Conservation (phyloP, 2,329 filamentous ascomycete species). For the Torrubiella hemipterigena region DNA sequence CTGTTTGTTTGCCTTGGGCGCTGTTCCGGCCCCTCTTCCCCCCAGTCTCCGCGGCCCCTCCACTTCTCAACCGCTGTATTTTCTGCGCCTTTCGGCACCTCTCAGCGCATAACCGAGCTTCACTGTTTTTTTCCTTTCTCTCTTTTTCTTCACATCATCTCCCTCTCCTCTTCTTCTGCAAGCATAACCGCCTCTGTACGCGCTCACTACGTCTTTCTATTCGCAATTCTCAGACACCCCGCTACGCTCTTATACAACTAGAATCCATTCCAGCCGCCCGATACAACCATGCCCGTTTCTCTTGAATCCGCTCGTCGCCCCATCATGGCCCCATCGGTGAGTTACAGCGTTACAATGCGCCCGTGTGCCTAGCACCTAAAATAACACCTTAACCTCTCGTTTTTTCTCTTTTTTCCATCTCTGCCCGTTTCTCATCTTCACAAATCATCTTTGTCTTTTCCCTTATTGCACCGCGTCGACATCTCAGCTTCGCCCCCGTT, state of each 20-base stretch:
- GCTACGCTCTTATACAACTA: not conserved
- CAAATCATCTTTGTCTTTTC: not conserved
- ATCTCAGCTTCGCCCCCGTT: not conserved
- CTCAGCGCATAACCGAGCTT: no score
- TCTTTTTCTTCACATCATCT: not conserved
- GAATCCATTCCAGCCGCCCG: not conserved
- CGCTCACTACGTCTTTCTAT: no score
- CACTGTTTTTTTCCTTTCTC: not conserved
- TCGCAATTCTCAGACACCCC: no score
- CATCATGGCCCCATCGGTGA: slow-evolving; percentile 51
- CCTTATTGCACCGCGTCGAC: not conserved
- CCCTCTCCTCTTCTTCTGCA: not conserved
- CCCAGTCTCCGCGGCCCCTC: no score
- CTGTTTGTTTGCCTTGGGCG: no score
- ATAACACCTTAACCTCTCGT: slow-evolving; percentile 4
- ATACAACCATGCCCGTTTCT: slow-evolving; percentile 42
- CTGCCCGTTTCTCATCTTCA: no score
- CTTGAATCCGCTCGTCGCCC: slow-evolving; percentile 48
- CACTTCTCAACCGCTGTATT: no score
- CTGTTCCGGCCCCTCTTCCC: no score
- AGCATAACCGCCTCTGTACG: no score
- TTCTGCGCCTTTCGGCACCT: no score
- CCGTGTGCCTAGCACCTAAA: slow-evolving; percentile 5
- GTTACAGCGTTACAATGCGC: slow-evolving; percentile 13
- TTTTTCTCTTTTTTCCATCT: not conserved